Percentiles rank a stretch among this genome's conserved stretches.
Conservation (phyloP, 176 grass and related monocot genomes). For the Zea luxurians region DNA sequence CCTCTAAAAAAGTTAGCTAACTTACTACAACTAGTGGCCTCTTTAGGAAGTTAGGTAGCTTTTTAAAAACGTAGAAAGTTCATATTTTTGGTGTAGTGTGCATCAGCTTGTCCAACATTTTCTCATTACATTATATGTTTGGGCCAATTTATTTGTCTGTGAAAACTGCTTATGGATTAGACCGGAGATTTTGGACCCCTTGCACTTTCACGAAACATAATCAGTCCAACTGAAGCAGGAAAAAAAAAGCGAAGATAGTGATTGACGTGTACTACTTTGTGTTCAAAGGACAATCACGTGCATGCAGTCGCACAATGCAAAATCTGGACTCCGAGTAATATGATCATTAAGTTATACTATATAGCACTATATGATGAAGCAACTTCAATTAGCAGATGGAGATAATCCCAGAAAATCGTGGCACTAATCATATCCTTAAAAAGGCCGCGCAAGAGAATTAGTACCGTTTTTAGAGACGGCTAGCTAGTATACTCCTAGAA, state of each 20-base stretch:
- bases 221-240: slow-evolving; percentile 23
- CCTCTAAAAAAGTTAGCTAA: no score
- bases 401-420: slow-evolving; percentile 19
- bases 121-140: not conserved
- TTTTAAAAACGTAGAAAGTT: no score
- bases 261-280: slow-evolving; percentile 21
- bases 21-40: no score
- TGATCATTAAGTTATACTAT: slow-evolving; percentile 6
- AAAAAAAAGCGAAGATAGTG: slow-evolving; percentile 18
- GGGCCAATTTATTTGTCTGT: slow-evolving; percentile 25
- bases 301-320: slow-evolving; percentile 13
- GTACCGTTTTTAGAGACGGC: not conserved
- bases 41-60: no score
- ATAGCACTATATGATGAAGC: not conserved
- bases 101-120: slow-evolving; percentile 20
- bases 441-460: not conserved
- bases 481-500: not conserved
- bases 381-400: not conserved
- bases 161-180: slow-evolving; percentile 18
- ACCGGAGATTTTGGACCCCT: slow-evolving; percentile 3
- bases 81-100: no score
- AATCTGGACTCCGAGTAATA: not conserved
- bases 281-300: slow-evolving; percentile 26
- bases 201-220: slow-evolving; percentile 11
- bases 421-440: not conserved